Conservation (phyloP, 2,329 filamentous ascomycete species). For the Parafenestella ontariensis region DNA sequence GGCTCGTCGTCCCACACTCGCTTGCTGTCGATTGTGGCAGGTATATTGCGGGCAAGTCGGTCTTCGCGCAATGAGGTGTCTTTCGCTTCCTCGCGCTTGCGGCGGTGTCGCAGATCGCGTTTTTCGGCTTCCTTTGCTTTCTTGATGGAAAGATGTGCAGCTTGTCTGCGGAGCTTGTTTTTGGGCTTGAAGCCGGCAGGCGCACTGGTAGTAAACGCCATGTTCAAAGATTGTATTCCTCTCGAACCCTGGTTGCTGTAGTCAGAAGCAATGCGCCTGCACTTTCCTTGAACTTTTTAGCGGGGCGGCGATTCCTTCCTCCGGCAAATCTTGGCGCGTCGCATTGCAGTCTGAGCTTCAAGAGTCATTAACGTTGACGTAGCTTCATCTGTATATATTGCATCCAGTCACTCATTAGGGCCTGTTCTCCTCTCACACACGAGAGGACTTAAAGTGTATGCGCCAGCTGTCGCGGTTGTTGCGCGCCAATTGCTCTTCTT, state of each 20-base stretch:
- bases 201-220: conserved; percentile 58
- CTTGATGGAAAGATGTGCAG: conserved; percentile 82
- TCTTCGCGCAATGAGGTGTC: conserved; percentile 77
- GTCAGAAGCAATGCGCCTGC: no score
- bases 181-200: conserved; percentile 63
- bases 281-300: conserved; percentile 19
- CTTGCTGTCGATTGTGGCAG: conserved; percentile 54
- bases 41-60: conserved; percentile 78
- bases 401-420: conserved; percentile 19
- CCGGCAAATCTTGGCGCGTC: conserved; percentile 23
- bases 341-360: conserved; percentile 9
- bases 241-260: no score
- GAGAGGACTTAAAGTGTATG: conserved; percentile 40
- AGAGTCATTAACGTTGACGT: conserved; percentile 14
- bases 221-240: no score
- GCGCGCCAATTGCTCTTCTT: conserved; percentile 43
- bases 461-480: conserved; percentile 49
- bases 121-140: conserved; percentile 75
- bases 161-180: conserved; percentile 82
- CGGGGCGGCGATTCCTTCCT: conserved; percentile 20
- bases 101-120: conserved; percentile 76
- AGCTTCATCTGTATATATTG: conserved; percentile 28
- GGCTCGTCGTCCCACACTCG: conserved; percentile 83
- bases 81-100: conserved; percentile 85
- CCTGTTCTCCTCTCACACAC: conserved; percentile 27